Conservation (phyloP, 2,329 filamentous ascomycete species). For the Chrysoporthe cubensis region DNA sequence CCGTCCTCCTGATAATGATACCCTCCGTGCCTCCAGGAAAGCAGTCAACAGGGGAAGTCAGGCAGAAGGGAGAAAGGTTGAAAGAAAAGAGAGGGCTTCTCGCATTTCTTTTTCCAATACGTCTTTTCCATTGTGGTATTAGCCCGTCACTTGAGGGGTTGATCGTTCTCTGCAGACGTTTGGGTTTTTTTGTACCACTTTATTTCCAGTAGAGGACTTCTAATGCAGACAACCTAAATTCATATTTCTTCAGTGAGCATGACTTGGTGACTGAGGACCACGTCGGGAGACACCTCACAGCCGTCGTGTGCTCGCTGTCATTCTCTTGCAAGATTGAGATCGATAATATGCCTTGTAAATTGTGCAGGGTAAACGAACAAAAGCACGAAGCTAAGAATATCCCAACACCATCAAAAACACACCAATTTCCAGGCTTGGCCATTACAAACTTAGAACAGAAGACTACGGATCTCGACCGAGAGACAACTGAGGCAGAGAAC, state of each 20-base stretch:
- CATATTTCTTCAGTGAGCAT: conserved; percentile 33
- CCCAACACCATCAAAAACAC: background rate
- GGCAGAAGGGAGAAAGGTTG: conserved; percentile 21
- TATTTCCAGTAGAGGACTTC: conserved; percentile 61
- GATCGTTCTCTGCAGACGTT: conserved; percentile 30
- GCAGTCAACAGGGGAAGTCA: conserved; percentile 31
- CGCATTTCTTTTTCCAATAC: conserved; percentile 30
- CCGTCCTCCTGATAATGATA: conserved; percentile 29
- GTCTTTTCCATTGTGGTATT: conserved; percentile 34
- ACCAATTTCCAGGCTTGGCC: background rate
- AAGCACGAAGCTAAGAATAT: background rate
- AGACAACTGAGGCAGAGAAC: background rate
- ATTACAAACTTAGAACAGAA: background rate
- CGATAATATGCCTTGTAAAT: background rate
- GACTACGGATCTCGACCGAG: background rate
- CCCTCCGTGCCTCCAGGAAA: conserved; percentile 27
- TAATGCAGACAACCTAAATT: conserved; percentile 65
- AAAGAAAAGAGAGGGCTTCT: conserved; percentile 21
- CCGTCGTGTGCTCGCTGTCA: background rate
- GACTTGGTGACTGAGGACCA: background rate
- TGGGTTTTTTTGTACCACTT: conserved; percentile 44
- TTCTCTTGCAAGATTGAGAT: background rate
- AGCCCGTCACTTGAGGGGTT: conserved; percentile 22
- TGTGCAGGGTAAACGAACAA: background rate
- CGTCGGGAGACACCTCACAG: background rate